Evolutionary conservation across 805 yeast genomes (phyloP), one percentile per base, ranked within the genome.

Genomic region (Priceomyces haplophilus): DNA sequence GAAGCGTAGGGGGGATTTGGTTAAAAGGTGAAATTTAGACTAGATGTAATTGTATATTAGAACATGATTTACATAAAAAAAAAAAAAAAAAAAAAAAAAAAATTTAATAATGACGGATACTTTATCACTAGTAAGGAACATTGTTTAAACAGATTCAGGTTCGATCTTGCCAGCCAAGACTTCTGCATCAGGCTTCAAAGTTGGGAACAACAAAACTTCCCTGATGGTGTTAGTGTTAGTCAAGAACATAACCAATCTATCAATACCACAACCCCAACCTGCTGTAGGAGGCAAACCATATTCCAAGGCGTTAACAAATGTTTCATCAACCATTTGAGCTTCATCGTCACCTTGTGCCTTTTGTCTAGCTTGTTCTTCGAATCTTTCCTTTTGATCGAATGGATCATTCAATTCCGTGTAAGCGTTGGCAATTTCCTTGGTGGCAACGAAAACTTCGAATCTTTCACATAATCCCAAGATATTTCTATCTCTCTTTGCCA

Each of bases 191-290:
- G 98, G 99, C 77, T 90, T 93, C 81, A 91, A 88, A 49, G 98
- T 90, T 69, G 99, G 99, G 95, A 91, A 91, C 67, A 93, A 75
- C 56, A 91, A 77, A 38, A 91, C 98, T 76, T 91, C 99, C 83
- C 97, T 88, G 62, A 91, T 91, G 55, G 97, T 87, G 76, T 89
- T 86, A 45, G 96, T 87, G 71, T 93, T 82, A 49, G 98, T 93
- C 74, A 93, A 80, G 77, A 93, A 93, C 99, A 91, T 91, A 62
- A 97, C 89, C 62, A 91, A 67, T 78, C 99, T 85, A 73, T 91
- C 99, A 55, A 91, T 90, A 79, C 99, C 99, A 73, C 96, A 85
- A 58, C 99, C 99, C 98, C 98, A 91, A 56, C 99, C 99, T 68
- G 95, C 98, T 56, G 98, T 93, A 59, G 99, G 99, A 47, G 99